Evolutionary conservation across 2,329 filamentous ascomycete genomes (phyloP), one percentile per base, ranked within the genome.

Genomic region (Aspergillus pseudotamarii): DNA sequence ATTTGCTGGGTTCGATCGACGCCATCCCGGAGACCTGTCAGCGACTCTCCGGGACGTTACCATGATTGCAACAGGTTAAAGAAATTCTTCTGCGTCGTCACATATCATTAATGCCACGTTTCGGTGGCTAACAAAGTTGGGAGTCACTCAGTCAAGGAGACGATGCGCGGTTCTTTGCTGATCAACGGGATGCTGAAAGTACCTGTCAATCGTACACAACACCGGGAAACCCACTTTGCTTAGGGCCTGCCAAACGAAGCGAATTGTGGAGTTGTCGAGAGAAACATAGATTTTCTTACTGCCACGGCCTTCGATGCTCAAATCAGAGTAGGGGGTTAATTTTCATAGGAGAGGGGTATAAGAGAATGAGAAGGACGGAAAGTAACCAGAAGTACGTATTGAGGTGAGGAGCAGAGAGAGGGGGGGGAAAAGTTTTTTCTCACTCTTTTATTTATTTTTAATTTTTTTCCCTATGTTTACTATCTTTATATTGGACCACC

Each of bases 51-150:
- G 58, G 57, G 46, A 26, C 57, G 57, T 50, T 66, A 58, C 56
- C 57, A 56, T 51, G 53, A 48, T 48, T 26, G 57, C 51, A 54
- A 54, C 45, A 53, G 41, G 57, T 55, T 32, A 50, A 56, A 41
- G 19, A 60, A 63, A 58, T 58, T 60, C 43, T 64, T 59, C 65
- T 62, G 58, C 58, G 61, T 30, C 48, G 54, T 51, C 51, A 36
- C 34, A 59, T 58, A 62, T 55, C 59, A 58, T 41, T 63, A 54
- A 63, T 65, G 63, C 65, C 68, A 68, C 65, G 67, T 68, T 68
- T 64, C 63, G 55, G 61, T 57, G 60, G 60, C 53, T 32, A 56
- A 19, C 21, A 21, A 36, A 56, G 30, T 41, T 45, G 30, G 30
- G 19, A n/a, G 43, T 38, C n/a, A 57, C 28, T 38, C 14, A 50